Conservation (phyloP, 495 filamentous ascomycete genomes). For the Aspergillus coremiiformis region DNA sequence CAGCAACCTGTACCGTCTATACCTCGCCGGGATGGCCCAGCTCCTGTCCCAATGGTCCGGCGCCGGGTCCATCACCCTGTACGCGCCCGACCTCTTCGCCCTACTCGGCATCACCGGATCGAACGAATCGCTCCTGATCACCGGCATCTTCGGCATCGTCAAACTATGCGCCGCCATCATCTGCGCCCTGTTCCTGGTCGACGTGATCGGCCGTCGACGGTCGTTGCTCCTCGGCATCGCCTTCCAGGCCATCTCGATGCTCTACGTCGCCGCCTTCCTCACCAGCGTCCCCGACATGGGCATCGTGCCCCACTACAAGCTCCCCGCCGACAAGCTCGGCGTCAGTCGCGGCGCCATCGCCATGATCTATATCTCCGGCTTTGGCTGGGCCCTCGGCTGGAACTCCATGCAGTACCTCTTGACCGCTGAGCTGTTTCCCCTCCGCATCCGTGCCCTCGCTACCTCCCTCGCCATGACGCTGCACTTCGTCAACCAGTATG, state of each 20-base stretch:
- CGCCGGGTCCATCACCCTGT: conserved; percentile 58
- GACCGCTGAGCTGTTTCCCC: conserved; percentile 67
- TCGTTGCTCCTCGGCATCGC: conserved; percentile 57
- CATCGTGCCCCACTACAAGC: conserved; percentile 19
- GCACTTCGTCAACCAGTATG: conserved; percentile 69
- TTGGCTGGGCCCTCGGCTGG: conserved; percentile 69
- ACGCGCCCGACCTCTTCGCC: conserved; percentile 59
- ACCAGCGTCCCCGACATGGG: conserved; percentile 46
- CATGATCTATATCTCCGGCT: conserved; percentile 59
- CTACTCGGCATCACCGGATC: conserved; percentile 55
- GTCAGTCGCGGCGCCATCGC: conserved; percentile 51
- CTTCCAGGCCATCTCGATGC: conserved; percentile 55
- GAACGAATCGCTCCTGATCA: conserved; percentile 57
- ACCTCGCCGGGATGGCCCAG: conserved; percentile 51
- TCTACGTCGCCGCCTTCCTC: conserved; percentile 63
- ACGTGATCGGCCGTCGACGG: conserved; percentile 66
- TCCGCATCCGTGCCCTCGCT: conserved; percentile 42
- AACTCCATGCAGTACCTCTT: conserved; percentile 71
- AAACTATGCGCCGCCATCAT: conserved; percentile 57
- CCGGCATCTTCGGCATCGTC: conserved; percentile 62
- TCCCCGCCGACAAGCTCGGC: conserved; percentile 24
- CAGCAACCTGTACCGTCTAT: conserved; percentile 57
- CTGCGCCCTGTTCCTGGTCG: conserved; percentile 66
- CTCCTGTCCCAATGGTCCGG: conserved; percentile 65
- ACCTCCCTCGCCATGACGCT: conserved; percentile 44